Evolutionary conservation across 2,329 filamentous ascomycete genomes (phyloP), one percentile per base, ranked within the genome.

Genomic region (Colletotrichum lentis): DNA sequence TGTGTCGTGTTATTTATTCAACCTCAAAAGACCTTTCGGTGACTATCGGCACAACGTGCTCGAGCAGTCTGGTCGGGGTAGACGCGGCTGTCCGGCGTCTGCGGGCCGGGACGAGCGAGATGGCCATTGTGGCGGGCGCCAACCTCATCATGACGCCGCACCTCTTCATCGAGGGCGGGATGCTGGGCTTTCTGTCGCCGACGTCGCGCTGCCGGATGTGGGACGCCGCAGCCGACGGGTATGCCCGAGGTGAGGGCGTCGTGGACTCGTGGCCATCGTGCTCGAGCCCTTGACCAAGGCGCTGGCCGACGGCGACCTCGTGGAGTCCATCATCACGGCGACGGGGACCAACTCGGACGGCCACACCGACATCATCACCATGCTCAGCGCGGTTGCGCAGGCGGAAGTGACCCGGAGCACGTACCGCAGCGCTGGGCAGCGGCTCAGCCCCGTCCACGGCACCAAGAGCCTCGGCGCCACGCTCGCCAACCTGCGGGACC

Each of bases 201-300:
- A 75, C 71, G 1, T 77, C 77, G 11, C 70, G 73, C 14, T 78
- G 73, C 59, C 73, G 73, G 6, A 80, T 80, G 74, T 84, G 78
- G 75, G 80, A 83, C 69, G 75, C 73, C 4, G 73, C 72, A 3
- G 85, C 83, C 0, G 75, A 85, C 70, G 85, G 85, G 1, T 87
- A 86, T 70, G 83, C 77, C 6, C 78, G 85, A 0, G 85, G 84
- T 11, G 85, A 88, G 50, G 85, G 84, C 1, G 72, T 84, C 10
- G 81, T 78, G 1, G 74, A n/a, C n/a, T n/a, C n/a, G n/a, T n/a
- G n/a, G n/a, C 77, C 0, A 70, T 87, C 0, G 72, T 85, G 0
- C 68, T 88, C 7, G 87, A 87, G 71, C 72, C 70, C 1, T 74
- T 86, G 11, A 76, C 70, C 16, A 68, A 77, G 1, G 85, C 85